Percentiles rank a stretch among this genome's conserved stretches.
Conservation (phyloP, 148 eudicot species). For the Agrostemma githago region DNA sequence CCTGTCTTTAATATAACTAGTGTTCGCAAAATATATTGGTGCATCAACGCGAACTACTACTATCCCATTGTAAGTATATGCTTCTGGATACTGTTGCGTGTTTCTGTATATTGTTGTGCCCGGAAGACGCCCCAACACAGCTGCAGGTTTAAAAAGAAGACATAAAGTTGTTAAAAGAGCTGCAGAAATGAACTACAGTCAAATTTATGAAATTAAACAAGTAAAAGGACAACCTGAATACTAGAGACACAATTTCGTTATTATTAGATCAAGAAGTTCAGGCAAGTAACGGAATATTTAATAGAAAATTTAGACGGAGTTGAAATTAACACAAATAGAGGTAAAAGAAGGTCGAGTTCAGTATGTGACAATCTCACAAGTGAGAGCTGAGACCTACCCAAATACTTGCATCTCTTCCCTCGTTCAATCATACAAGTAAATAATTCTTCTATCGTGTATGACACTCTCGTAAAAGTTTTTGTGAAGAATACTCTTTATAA, state of each 20-base stretch:
- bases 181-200: neutral
- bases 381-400: neutral
- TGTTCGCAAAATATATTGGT: constrained; percentile 97
- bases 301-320: neutral
- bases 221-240: neutral
- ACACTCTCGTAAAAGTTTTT: neutral
- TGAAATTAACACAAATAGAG: neutral
- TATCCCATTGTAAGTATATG: constrained; percentile 81
- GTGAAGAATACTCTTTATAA: neutral
- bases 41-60: constrained; percentile 96
- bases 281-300: neutral
- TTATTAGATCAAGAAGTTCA: neutral
- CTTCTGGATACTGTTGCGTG: constrained; percentile 88
- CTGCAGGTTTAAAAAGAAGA: constrained; percentile 38
- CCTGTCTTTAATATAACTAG: constrained; percentile 94
- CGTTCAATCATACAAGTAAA: neutral
- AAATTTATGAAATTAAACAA: neutral
- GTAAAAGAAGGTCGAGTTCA: neutral
- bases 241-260: neutral
- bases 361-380: neutral
- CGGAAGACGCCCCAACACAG: constrained; percentile 94
- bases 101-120: constrained; percentile 95
- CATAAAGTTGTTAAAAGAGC: neutral
- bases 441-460: neutral
- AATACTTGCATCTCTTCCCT: neutral